These are phyloP conservation scores for Hypoxylon intermedium DNA, from an alignment of 495 filamentous ascomycete species.

Conservation along the genomic window DNA sequence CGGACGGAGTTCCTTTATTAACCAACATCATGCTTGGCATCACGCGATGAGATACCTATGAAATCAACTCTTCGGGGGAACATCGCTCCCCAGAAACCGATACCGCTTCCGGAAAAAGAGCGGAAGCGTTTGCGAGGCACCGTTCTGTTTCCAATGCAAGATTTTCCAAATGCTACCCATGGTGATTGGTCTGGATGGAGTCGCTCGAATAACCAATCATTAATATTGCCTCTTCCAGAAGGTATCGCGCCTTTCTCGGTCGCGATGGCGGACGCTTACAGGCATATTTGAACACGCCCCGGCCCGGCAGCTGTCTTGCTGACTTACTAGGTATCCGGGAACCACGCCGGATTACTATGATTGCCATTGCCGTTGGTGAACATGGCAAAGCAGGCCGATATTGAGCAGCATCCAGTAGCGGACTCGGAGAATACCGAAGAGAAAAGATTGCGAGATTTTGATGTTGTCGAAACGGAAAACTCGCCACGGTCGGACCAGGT, in stretches of 20 bases:
- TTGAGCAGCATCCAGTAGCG: conserved; percentile 2
- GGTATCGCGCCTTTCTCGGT: conserved; percentile 10
- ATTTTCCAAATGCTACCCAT: neutral
- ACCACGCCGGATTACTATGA: conserved; percentile 3
- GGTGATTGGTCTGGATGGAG: conserved; percentile 18
- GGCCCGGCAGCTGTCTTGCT: conserved; percentile 6
- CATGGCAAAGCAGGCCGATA: conserved; percentile 24
- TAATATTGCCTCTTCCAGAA: conserved; percentile 13
- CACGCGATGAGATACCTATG: neutral
- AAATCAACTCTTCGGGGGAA: conserved; percentile 15
- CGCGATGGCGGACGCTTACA: conserved; percentile 26
- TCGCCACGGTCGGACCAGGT: neutral
- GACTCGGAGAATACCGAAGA: conserved; percentile 9
- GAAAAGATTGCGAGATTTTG: conserved; percentile 15
- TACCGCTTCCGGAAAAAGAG: conserved; percentile 27
- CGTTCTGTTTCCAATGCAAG: neutral
- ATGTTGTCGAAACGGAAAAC: conserved; percentile 17
- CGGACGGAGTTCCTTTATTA: too few species aligned
- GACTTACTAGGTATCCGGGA: neutral
- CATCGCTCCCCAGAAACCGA: conserved; percentile 27
- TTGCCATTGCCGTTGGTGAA: conserved; percentile 7
- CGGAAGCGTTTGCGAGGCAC: neutral
- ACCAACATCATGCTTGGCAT: conserved; percentile 18
- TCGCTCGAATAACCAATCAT: conserved; percentile 2
- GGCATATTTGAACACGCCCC: conserved; percentile 12